These are phyloP conservation scores for Cercospora nicotianae DNA, from an alignment of 2,329 filamentous ascomycete species.

Conservation along the genomic window DNA sequence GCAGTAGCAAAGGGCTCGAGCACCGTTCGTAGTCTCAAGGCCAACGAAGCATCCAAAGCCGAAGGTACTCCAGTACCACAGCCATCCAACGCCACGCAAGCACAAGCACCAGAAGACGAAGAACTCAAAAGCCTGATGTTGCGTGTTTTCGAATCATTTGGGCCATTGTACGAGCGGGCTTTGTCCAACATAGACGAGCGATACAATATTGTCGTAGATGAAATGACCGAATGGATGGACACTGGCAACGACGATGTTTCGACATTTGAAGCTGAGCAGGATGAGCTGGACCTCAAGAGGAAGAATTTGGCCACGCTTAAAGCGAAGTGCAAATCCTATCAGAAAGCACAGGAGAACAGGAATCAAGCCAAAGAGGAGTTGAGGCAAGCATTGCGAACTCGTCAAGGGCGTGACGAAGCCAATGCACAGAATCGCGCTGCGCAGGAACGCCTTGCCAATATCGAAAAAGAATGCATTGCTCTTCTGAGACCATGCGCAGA, in stretches of 20 bases:
- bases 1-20: background rate
- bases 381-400: conserved; percentile 27
- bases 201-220: conserved; percentile 26
- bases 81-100: conserved; percentile 21
- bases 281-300: conserved; percentile 23
- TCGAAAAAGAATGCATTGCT: conserved; percentile 32
- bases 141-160: conserved; percentile 29
- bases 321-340: conserved; percentile 23
- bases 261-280: conserved; percentile 24
- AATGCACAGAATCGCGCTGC: conserved; percentile 31
- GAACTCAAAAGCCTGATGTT: conserved; percentile 15
- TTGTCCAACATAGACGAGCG: conserved; percentile 20
- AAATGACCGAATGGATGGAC: conserved; percentile 28
- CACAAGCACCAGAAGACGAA: conserved; percentile 13
- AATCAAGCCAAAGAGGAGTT: conserved; percentile 28
- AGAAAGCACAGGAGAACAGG: conserved; percentile 27
- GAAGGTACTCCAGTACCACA: conserved; percentile 12
- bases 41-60: background rate
- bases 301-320: conserved; percentile 25
- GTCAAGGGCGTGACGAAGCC: conserved; percentile 23
- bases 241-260: conserved; percentile 24
- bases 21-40: conserved; percentile 11
- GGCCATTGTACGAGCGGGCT: conserved; percentile 21
- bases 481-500: conserved; percentile 28
- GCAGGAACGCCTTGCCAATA: conserved; percentile 26